Evolutionary conservation across 805 yeast genomes (phyloP).

Genomic region (Schizosaccharomyces osmophilus): DNA sequence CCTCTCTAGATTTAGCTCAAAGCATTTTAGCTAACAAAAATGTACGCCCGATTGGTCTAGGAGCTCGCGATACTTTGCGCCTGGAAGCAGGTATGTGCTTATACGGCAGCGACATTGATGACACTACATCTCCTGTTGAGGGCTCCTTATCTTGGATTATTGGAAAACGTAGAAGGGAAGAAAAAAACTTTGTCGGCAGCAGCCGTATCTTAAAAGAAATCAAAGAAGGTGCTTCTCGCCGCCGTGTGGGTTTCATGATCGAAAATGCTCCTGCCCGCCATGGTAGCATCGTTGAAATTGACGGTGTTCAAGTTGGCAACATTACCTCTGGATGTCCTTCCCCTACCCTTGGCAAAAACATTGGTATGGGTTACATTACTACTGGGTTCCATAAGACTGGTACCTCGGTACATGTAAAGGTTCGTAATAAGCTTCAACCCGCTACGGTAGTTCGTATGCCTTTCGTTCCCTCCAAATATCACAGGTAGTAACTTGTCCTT

Average conservation of each 20-base stretch:
- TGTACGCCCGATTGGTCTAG: constrained; percentile 62
- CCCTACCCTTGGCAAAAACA: constrained; percentile 52
- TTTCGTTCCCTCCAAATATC: constrained; percentile 51
- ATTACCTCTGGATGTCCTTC: constrained; percentile 36
- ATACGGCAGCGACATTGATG: constrained; percentile 77
- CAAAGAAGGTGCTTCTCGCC: constrained; percentile 27
- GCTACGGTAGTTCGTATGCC: constrained; percentile 68
- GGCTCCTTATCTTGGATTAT: constrained; percentile 78
- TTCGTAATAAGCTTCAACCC: constrained; percentile 61
- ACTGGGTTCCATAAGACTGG: constrained; percentile 41
- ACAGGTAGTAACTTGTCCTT: constrained; percentile 16
- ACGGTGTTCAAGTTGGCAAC: constrained; percentile 36
- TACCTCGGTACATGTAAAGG: constrained; percentile 42
- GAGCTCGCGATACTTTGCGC: constrained; percentile 91
- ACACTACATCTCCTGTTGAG: constrained; percentile 61
- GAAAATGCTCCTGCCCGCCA: constrained; percentile 88
- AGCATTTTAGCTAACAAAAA: constrained; percentile 30
- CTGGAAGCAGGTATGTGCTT: constrained; percentile 96
- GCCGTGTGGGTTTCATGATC: constrained; percentile 49
- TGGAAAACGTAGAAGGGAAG: constrained; percentile 48
- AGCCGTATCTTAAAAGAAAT: constrained; percentile 45
- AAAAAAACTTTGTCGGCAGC: constrained; percentile 50
- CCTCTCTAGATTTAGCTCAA: constrained; percentile 33
- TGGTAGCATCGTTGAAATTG: constrained; percentile 52
- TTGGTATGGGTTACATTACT: constrained; percentile 67